Base-by-base conservation (phyloP, 2,329 filamentous ascomycete genomes). In the Aspergillus pseudonomiae region DNA sequence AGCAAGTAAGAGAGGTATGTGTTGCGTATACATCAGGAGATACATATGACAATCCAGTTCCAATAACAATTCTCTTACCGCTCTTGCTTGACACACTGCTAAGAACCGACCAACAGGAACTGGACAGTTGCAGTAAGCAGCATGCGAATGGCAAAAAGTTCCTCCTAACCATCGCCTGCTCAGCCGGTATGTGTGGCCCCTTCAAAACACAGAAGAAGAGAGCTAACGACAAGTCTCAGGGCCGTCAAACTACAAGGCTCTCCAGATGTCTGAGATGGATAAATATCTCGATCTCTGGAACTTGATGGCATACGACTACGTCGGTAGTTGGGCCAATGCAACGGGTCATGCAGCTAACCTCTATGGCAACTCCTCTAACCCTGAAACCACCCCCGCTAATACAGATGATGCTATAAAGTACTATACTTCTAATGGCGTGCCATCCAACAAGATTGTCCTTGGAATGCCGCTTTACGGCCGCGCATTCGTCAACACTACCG, bases 401-500 rank as follows among this genome's bases (percentile, higher is more conserved):
- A 92, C 91, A 3, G 82, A 86, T 4, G 81, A 84, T 1, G 93
- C 94, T 0, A 80, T 98, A 7, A 80, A 88, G 14, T 84, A 88
- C 70, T 98, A 97, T 80, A 81, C 86, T 19, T 74, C 79, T 1
- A 84, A 85, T 4, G 89, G 89, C 7, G 88, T 97, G 0, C 73
- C 84, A 0, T 75, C 88, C 0, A 74, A 83, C 65, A 97, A 97
- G 79, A 87, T 98, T 60, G 91, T 97, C 3, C 78, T 97, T 16
- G 94, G 94, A 3, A 94, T 97, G 91, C 94, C 94, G 2, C 82
- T 98, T 14, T 98, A 97, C 75, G 94, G 94, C 1, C 91, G 93
- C 41, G 88, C 92, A 0, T 98, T 97, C 75, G 84, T 88, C 69
- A 86, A 88, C 67, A 97, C 94, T 0, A 84, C 90, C 30, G 94